These are phyloP conservation scores for Bolboschoenoplectus hybrid DNA, from an alignment of 202 grass and related monocot genomes.

Conservation along the genomic window DNA sequence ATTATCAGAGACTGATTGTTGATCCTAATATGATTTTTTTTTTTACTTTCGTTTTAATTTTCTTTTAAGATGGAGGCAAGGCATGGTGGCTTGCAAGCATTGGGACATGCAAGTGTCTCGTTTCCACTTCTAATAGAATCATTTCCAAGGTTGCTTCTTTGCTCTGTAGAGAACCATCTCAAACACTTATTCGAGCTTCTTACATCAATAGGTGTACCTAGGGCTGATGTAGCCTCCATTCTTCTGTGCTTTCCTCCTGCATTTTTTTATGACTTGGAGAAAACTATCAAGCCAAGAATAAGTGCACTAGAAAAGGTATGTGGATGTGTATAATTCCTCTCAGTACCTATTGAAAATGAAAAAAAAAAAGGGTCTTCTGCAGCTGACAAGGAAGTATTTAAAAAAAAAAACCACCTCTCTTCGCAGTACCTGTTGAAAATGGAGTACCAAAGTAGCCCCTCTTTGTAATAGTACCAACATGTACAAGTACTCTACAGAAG, in stretches of 20 bases:
- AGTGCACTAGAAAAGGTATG: conserved; percentile 58
- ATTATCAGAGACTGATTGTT: background rate
- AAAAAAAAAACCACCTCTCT: background rate
- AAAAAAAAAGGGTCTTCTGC: background rate
- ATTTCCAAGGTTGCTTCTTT: conserved; percentile 80
- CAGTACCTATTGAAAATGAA: background rate
- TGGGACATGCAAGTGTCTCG: conserved; percentile 57
- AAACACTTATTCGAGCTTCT: conserved; percentile 65
- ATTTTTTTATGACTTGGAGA: conserved; percentile 75
- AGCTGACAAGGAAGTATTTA: background rate
- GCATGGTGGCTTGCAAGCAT: conserved; percentile 67
- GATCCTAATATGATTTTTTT: conserved; percentile 9
- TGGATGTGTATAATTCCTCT: conserved; percentile 1
- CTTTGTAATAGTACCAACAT: background rate
- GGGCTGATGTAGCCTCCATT: conserved; percentile 53
- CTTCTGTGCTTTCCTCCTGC: conserved; percentile 78
- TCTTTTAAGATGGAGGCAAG: conserved; percentile 82
- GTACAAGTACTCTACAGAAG: background rate
- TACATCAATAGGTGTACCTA: conserved; percentile 55
- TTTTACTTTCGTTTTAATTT: background rate
- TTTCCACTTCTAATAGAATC: conserved; percentile 86
- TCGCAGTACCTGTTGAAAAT: background rate
- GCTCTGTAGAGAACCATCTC: conserved; percentile 68
- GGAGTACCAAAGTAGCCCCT: background rate
- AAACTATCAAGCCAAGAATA: conserved; percentile 70